Evolutionary conservation across 495 filamentous ascomycete species (phyloP).

Genomic region (Penicillium steckii): DNA sequence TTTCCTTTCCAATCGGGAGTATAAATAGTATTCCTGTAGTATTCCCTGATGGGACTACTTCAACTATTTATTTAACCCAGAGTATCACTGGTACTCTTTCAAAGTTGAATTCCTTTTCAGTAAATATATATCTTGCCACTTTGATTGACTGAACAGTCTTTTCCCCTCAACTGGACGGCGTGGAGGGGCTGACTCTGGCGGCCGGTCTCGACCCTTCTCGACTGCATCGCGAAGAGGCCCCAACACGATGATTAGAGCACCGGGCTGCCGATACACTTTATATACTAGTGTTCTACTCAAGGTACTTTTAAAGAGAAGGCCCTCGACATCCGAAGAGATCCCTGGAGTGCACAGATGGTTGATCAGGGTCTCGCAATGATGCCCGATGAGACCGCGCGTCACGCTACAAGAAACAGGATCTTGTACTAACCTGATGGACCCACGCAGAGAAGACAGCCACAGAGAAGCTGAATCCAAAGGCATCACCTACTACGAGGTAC

Average conservation of each 20-base stretch:
- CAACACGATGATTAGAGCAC: conserved; percentile 3
- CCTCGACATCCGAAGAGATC: neutral
- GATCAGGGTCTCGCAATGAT: neutral
- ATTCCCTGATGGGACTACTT: too few species aligned
- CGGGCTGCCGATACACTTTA: neutral
- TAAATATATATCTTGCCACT: too few species aligned
- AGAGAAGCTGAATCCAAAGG: too few species aligned
- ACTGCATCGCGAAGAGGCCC: conserved; percentile 1
- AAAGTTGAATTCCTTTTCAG: too few species aligned
- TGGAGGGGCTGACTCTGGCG: conserved; percentile 15
- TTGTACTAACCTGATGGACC: neutral
- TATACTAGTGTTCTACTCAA: too few species aligned
- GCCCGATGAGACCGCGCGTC: neutral
- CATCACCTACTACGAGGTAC: neutral
- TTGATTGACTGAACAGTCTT: too few species aligned
- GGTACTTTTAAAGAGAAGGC: neutral
- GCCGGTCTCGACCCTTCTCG: conserved; percentile 18
- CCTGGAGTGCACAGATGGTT: too few species aligned
- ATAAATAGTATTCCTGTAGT: too few species aligned
- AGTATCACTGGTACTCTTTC: too few species aligned
- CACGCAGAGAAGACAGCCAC: neutral
- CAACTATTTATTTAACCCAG: too few species aligned
- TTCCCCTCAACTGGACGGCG: neutral
- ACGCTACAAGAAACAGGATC: neutral
- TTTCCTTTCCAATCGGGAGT: too few species aligned